Base-by-base conservation (phyloP, 495 filamentous ascomycete genomes). In the Hypoxylon lienhwacheense region DNA sequence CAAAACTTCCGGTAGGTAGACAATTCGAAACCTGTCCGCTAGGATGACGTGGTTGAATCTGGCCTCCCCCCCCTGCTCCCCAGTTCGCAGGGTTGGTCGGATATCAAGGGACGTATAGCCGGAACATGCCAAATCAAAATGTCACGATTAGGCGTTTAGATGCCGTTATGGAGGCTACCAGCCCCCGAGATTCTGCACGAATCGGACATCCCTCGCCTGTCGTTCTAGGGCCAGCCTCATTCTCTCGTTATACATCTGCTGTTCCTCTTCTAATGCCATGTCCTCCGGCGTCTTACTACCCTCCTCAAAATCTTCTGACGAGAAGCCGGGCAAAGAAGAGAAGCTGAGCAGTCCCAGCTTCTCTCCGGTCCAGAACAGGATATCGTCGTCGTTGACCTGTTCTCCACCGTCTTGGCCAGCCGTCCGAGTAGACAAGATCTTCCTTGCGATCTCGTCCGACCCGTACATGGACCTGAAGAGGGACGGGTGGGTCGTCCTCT, bases 141-240 rank as follows among this genome's bases (percentile, higher is more conserved):
- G n/a, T n/a, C n/a, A n/a, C 26, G 29, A 39, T 20, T 45, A 12
- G 28, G 15, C 49, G 5, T 45, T 37, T 61, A 55, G 51, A 43
- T 43, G 35, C 58, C 58, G 58, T 35, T 55, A 47, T 47, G 51
- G 51, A 61, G 34, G 25, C 34, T 39, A 36, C 58, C 58, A 51
- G 58, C 58, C 8, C n/a, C 87, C 86, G 44, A 91, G 76, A 25
- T 85, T 83, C 46, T 81, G 78, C 64, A 91, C 80, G 70, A 87
- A 90, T 53, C 87, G 75, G 52, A 88, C 87, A 64, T 93, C 90
- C 71, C 91, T 83, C 11, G 89, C 90, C 68, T 95, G 89, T 65
- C 77, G 77, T 70, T 89, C 81, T 48, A 96, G 69, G 7, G 87
- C 89, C 42, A 77, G 73, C 44, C 89, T 79, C 88, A 96, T 91